A percentile compares a stretch with the other conserved stretches of the same genome.
Evolutionary conservation across 495 filamentous ascomycete species (phyloP).

Genomic region (Evernia prunastri): DNA sequence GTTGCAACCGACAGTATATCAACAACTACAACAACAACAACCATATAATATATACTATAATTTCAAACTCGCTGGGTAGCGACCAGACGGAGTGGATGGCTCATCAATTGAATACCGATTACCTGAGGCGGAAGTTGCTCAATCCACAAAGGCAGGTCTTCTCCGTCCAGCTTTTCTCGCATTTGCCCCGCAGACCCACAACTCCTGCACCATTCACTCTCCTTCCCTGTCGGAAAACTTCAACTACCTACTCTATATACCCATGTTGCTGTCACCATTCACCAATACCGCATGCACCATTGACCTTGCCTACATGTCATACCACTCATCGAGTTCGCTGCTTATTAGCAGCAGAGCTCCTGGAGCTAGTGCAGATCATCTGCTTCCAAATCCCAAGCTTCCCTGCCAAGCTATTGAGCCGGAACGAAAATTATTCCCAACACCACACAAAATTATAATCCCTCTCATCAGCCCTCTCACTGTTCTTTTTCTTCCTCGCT

Average conservation of each 20-base stretch:
- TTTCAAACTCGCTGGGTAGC: conserved; percentile 16
- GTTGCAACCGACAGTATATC: too few species aligned
- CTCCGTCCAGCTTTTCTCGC: neutral
- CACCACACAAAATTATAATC: neutral
- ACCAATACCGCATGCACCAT: neutral
- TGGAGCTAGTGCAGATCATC: conserved; percentile 1
- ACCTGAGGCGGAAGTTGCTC: conserved; percentile 42
- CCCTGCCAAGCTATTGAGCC: neutral
- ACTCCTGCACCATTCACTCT: neutral
- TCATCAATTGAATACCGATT: conserved; percentile 46
- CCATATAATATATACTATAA: too few species aligned
- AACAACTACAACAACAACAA: conserved; percentile 6
- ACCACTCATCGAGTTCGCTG: neutral
- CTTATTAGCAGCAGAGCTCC: neutral
- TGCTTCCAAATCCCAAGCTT: too few species aligned
- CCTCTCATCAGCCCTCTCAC: neutral
- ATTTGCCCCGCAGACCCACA: neutral
- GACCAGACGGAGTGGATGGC: conserved; percentile 39
- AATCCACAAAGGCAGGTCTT: conserved; percentile 16
- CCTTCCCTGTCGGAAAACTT: neutral
- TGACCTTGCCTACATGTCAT: neutral
- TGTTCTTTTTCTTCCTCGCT: too few species aligned
- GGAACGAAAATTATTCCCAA: conserved; percentile 1
- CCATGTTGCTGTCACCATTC: neutral
- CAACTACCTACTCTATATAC: too few species aligned